These are phyloP conservation scores for Ceratocystiopsis minuta DNA, from an alignment of 2,329 filamentous ascomycete genomes.

Conservation along the genomic window DNA sequence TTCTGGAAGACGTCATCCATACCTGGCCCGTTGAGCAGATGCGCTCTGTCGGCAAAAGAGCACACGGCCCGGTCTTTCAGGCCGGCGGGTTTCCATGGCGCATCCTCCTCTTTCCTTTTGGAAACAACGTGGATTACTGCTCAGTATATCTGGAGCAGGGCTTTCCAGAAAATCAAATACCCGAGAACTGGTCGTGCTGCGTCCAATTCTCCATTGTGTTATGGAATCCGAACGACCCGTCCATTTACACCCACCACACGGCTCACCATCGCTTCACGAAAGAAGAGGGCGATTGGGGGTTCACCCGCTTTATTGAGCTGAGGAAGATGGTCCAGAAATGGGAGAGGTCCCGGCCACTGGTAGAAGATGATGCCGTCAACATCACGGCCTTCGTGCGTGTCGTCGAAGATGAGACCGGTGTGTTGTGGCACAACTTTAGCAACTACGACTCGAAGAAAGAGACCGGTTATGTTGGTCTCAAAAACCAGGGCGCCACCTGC, in stretches of 20 bases:
- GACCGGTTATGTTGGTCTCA: constrained; percentile 88
- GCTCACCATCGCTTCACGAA: constrained; percentile 94
- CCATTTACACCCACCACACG: constrained; percentile 58
- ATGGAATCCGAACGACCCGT: constrained; percentile 88
- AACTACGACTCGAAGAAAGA: constrained; percentile 99
- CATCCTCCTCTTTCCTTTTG: constrained; percentile 85
- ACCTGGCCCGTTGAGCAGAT: constrained; percentile 85
- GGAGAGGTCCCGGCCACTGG: constrained; percentile 49
- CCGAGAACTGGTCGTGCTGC: constrained; percentile 91
- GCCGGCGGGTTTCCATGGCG: constrained; percentile 85
- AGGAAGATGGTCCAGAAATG: constrained; percentile 63
- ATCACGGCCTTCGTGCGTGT: constrained; percentile 70
- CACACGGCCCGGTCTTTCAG: constrained; percentile 76
- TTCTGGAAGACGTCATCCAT: constrained; percentile 53
- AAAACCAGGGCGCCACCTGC: constrained; percentile 89
- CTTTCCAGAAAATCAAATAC: constrained; percentile 55
- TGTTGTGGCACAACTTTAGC: constrained; percentile 78
- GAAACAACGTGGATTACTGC: constrained; percentile 83
- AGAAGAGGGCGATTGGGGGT: constrained; percentile 96
- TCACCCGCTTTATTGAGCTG: constrained; percentile 87
- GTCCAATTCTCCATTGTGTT: constrained; percentile 89
- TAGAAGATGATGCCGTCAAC: constrained; percentile 60
- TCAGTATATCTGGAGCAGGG: constrained; percentile 96
- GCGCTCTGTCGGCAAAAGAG: constrained; percentile 56
- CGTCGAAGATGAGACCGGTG: constrained; percentile 73